phyloP scores from a whole-genome alignment of 495 filamentous ascomycete species.

The Thermothielavioides terrestris region DNA sequence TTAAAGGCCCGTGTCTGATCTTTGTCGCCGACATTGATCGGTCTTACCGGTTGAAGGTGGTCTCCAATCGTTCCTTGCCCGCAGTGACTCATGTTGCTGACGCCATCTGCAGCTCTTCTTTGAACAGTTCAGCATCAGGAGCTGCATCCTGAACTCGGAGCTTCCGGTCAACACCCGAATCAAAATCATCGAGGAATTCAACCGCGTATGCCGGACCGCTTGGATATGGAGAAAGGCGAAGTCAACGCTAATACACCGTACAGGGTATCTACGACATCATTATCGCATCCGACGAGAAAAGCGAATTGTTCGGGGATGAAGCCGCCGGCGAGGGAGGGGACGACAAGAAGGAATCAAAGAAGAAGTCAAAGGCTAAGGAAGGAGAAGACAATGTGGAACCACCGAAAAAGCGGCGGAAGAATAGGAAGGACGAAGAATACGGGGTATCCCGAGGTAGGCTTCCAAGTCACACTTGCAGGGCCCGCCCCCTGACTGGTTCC shows the following conservation, averaged over 20 bases:
- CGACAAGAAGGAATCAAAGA: slow-evolving; percentile 23
- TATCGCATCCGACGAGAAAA: slow-evolving; percentile 85
- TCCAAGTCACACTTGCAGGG: too few relatives aligned
- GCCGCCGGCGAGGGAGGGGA: slow-evolving; percentile 31
- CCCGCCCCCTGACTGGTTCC: neutral
- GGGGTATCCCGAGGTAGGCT: slow-evolving; percentile 68
- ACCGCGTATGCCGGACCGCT: slow-evolving; percentile 55
- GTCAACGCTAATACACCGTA: neutral
- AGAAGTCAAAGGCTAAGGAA: slow-evolving; percentile 13
- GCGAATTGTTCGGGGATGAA: slow-evolving; percentile 64
- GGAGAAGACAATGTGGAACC: slow-evolving; percentile 13
- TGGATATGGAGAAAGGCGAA: neutral
- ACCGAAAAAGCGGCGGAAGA: slow-evolving; percentile 28
- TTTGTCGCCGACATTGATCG: slow-evolving; percentile 92
- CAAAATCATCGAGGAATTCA: slow-evolving; percentile 96
- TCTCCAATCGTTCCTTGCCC: neutral
- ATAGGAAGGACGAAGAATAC: slow-evolving; percentile 64
- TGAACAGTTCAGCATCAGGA: slow-evolving; percentile 91
- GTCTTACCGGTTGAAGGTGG: slow-evolving; percentile 74
- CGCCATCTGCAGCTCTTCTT: slow-evolving; percentile 59
- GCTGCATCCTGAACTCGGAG: slow-evolving; percentile 91
- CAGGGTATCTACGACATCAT: slow-evolving; percentile 74
- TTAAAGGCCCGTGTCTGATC: slow-evolving; percentile 90
- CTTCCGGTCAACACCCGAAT: slow-evolving; percentile 85
- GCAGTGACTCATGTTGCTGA: neutral